These are phyloP conservation scores for Globisporangium spiculum DNA, from an alignment of 352 stramenopile genomes.

Conservation along the genomic window DNA sequence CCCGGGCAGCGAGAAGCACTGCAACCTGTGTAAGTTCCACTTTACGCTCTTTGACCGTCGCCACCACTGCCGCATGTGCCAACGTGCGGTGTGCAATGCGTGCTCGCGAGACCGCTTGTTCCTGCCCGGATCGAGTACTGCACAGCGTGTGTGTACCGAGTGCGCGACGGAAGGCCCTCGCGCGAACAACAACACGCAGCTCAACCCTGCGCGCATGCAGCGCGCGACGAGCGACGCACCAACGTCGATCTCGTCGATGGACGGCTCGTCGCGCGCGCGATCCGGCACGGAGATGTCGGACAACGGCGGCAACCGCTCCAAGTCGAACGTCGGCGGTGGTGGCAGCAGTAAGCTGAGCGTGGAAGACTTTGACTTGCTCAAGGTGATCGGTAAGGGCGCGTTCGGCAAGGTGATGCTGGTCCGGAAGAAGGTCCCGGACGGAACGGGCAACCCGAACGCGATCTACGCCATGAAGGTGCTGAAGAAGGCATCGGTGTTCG, in stretches of 20 bases:
- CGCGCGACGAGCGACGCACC: slow-evolving; percentile 60
- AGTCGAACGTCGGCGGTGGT: slow-evolving; percentile 35
- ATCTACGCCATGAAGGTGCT: slow-evolving; percentile 95
- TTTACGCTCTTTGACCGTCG: slow-evolving; percentile 89
- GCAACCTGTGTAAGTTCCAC: slow-evolving; percentile 88
- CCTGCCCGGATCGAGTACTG: slow-evolving; percentile 78
- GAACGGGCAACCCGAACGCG: slow-evolving; percentile 54
- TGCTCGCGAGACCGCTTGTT: slow-evolving; percentile 86
- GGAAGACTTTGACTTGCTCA: slow-evolving; percentile 94
- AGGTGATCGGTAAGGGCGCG: slow-evolving; percentile 94
- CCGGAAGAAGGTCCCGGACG: slow-evolving; percentile 86
- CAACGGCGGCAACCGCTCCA: slow-evolving; percentile 40
- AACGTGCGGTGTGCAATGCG: slow-evolving; percentile 84
- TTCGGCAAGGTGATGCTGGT: slow-evolving; percentile 97
- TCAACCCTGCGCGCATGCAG: slow-evolving; percentile 41
- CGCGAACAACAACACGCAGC: slow-evolving; percentile 41
- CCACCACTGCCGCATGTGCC: slow-evolving; percentile 89
- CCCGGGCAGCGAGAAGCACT: slow-evolving; percentile 82
- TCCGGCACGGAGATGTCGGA: slow-evolving; percentile 81
- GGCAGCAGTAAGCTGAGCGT: slow-evolving; percentile 75
- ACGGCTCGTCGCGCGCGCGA: slow-evolving; percentile 37
- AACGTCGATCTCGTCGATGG: slow-evolving; percentile 22
- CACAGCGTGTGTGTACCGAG: slow-evolving; percentile 85
- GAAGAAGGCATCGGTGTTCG: slow-evolving; percentile 89
- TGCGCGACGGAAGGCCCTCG: slow-evolving; percentile 83